Conservation (phyloP, 805 yeast genomes). For the Komagataella mondaviorum region DNA sequence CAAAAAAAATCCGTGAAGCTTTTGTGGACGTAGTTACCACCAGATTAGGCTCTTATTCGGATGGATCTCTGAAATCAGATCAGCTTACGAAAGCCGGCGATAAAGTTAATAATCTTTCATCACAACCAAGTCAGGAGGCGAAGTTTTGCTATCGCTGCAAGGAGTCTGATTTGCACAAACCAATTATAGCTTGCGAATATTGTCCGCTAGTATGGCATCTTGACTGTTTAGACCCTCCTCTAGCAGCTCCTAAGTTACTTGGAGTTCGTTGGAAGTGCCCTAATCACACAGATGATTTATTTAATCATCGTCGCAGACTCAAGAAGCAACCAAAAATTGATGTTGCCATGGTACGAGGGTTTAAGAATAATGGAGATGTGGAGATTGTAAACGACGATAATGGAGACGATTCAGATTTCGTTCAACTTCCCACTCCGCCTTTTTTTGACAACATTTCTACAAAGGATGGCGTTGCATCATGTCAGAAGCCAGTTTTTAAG, state of each 20-base stretch:
- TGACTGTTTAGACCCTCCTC: conserved; percentile 73
- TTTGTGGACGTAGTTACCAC: conserved; percentile 65
- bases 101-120: conserved; percentile 22
- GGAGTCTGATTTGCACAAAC: conserved; percentile 45
- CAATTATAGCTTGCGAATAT: conserved; percentile 66
- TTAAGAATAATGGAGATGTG: conserved; percentile 40
- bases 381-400: conserved; percentile 31
- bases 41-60: conserved; percentile 57
- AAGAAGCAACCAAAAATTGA: conserved; percentile 40
- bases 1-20: conserved; percentile 52
- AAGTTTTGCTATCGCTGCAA: conserved; percentile 69
- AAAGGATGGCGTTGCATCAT: conserved; percentile 15
- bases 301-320: conserved; percentile 31
- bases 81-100: conserved; percentile 27
- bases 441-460: conserved; percentile 20
- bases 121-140: conserved; percentile 4
- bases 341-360: conserved; percentile 39
- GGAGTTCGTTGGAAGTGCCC: conserved; percentile 90
- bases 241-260: conserved; percentile 55
- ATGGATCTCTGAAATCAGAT: conserved; percentile 40
- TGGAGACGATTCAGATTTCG: conserved; percentile 21
- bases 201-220: conserved; percentile 80
- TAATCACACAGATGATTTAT: conserved; percentile 49
- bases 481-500: conserved; percentile 4
- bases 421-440: conserved; percentile 20